These are phyloP conservation scores for Plantago rigida DNA, from an alignment of 305 asterid species.

Conservation along the genomic window DNA sequence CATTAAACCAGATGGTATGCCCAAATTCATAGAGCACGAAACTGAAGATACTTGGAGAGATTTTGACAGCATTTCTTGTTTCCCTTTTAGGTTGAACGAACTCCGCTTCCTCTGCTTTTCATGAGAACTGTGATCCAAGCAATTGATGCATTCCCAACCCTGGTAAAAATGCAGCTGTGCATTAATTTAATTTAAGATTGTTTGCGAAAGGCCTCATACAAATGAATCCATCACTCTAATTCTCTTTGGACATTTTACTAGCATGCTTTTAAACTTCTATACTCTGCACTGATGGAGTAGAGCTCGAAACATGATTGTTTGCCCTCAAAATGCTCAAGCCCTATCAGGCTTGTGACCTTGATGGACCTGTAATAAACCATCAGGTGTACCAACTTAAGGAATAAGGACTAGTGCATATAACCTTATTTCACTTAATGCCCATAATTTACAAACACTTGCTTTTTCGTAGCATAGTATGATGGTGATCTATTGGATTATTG, in stretches of 20 bases:
- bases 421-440: not conserved
- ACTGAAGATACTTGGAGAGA: slow-evolving; percentile 10
- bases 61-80: slow-evolving; percentile 21
- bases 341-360: too few species aligned
- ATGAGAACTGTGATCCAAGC: slow-evolving; percentile 99
- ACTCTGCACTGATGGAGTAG: too few species aligned
- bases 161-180: slow-evolving; percentile 50
- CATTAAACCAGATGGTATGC: slow-evolving; percentile 82
- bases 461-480: not conserved
- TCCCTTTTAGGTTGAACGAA: slow-evolving; percentile 64
- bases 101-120: slow-evolving; percentile 83
- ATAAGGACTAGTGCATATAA: not conserved
- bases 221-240: slow-evolving; percentile 5
- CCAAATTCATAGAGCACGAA: slow-evolving; percentile 20
- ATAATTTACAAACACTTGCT: not conserved
- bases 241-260: not conserved
- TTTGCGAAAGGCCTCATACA: slow-evolving; percentile 1
- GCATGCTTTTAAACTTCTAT: too few species aligned
- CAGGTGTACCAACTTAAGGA: too few species aligned
- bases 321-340: too few species aligned
- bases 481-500: too few species aligned
- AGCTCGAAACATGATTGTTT: too few species aligned
- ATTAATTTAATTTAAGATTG: not conserved
- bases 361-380: too few species aligned
- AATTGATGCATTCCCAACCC: slow-evolving; percentile 85